Conservation (phyloP, 371 early-diverging fungal genomes). For the Coemansia sp. region DNA sequence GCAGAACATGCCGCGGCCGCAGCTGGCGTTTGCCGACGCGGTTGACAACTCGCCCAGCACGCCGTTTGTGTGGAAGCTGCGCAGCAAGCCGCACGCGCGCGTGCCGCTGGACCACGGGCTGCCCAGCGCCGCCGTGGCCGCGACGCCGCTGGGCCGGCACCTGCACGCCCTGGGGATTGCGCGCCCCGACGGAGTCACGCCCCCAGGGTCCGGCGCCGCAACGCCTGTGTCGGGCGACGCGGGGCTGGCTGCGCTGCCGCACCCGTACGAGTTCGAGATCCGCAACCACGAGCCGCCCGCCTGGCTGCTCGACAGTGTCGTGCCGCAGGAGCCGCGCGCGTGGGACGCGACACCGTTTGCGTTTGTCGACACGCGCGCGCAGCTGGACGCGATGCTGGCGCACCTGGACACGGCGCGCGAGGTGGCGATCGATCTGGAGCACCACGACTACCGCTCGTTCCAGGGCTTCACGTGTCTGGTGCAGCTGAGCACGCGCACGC, state of each 20-base stretch:
- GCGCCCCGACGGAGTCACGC: conserved; percentile 7
- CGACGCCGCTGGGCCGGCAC: conserved; percentile 33
- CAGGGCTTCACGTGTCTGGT: conserved; percentile 95
- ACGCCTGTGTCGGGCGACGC: conserved; percentile 10
- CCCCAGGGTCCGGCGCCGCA: conserved; percentile 9
- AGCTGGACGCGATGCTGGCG: conserved; percentile 52
- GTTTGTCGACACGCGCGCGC: conserved; percentile 37
- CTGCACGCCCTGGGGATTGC: conserved; percentile 44
- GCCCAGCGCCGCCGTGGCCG: conserved; percentile 24
- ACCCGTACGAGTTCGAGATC: conserved; percentile 95
- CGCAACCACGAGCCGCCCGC: conserved; percentile 71
- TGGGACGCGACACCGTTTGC: conserved; percentile 47
- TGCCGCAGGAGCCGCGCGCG: conserved; percentile 11
- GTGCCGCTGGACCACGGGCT: conserved; percentile 72
- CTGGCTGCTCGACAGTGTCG: conserved; percentile 58
- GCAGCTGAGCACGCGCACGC: conserved; percentile 86
- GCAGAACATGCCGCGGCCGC: conserved; percentile 79
- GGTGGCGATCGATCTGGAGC: conserved; percentile 94
- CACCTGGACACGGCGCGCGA: conserved; percentile 64
- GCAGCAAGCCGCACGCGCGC: conserved; percentile 76
- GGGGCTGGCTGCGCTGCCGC: conserved; percentile 55
- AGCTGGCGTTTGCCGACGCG: conserved; percentile 79
- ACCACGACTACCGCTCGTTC: conserved; percentile 91
- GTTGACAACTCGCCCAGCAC: conserved; percentile 78
- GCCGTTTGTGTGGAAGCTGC: conserved; percentile 79